Percentiles rank a stretch among this genome's conserved stretches.
Evolutionary conservation across 2,329 filamentous ascomycete genomes (phyloP).

Genomic region (Neopestalotiopsis sp.): DNA sequence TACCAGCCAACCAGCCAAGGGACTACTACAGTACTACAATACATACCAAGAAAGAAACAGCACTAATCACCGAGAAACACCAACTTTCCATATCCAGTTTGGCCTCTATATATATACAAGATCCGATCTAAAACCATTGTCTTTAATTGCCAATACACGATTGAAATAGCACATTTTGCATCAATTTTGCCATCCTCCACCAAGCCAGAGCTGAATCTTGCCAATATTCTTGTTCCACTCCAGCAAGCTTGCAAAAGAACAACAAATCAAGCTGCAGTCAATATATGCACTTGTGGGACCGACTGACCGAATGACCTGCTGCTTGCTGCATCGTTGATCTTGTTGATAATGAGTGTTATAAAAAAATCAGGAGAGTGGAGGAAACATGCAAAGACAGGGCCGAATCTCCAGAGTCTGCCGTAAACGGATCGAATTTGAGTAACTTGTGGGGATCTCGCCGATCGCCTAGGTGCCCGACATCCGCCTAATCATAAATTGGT

Average conservation of each 20-base stretch:
- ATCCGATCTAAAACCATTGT: background rate
- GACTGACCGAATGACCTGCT: background rate
- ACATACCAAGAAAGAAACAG: background rate
- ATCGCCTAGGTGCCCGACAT: background rate
- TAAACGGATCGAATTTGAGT: slow-evolving; percentile 1
- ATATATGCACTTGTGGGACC: background rate
- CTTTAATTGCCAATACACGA: background rate
- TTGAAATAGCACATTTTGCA: no score
- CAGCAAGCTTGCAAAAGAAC: background rate
- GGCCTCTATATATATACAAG: background rate
- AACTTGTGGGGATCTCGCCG: background rate
- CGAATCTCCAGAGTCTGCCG: background rate
- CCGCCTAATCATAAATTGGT: background rate
- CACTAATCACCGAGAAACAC: background rate
- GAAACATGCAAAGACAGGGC: background rate
- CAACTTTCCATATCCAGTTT: background rate
- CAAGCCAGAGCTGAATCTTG: no score
- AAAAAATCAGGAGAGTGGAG: background rate
- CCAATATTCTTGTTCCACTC: no score
- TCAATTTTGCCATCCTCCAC: no score
- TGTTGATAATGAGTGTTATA: background rate
- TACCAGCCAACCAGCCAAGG: no score
- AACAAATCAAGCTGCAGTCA: background rate
- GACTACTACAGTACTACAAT: no score
- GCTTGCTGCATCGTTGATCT: background rate